Evolutionary conservation across 352 stramenopile species (phyloP).

Genomic region (Blastocystis sp.): DNA sequence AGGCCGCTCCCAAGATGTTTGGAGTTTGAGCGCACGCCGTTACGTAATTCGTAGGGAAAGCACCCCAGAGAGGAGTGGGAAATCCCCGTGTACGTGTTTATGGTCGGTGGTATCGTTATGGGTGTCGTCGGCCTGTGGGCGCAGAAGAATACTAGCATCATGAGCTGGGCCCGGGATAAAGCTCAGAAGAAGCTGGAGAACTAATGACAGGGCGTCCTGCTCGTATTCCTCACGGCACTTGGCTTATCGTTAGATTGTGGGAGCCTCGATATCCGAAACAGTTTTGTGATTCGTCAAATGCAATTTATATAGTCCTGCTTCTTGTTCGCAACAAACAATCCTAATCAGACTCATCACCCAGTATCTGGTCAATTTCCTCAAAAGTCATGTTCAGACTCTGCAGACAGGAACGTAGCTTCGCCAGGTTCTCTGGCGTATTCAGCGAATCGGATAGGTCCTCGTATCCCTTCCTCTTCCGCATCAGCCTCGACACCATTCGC

Average conservation of each 20-base stretch:
- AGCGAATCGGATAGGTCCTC: neutral
- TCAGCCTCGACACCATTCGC: neutral
- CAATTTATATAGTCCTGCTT: slow-evolving; percentile 3
- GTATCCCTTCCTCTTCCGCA: neutral
- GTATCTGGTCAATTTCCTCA: slow-evolving; percentile 49
- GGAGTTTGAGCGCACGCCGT: neutral
- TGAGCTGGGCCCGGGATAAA: slow-evolving; percentile 45
- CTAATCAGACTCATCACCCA: slow-evolving; percentile 43
- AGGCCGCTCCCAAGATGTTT: slow-evolving; percentile 68
- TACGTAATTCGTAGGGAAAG: slow-evolving; percentile 47
- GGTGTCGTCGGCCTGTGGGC: slow-evolving; percentile 57
- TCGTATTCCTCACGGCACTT: neutral
- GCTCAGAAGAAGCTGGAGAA: slow-evolving; percentile 51
- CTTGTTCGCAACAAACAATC: slow-evolving; percentile 57
- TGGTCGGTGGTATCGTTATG: slow-evolving; percentile 57
- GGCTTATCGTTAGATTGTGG: neutral
- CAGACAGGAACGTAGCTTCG: slow-evolving; percentile 41
- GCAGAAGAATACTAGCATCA: slow-evolving; percentile 63
- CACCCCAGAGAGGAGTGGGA: slow-evolving; percentile 60
- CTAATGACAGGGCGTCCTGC: neutral
- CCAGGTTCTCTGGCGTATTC: slow-evolving; percentile 60
- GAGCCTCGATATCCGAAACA: neutral
- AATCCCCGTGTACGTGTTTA: slow-evolving; percentile 62
- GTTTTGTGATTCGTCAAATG: neutral
- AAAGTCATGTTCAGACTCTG: slow-evolving; percentile 37